These are phyloP conservation scores for Arctium minus DNA, from an alignment of 129 eudicot genomes.

Conservation along the genomic window DNA sequence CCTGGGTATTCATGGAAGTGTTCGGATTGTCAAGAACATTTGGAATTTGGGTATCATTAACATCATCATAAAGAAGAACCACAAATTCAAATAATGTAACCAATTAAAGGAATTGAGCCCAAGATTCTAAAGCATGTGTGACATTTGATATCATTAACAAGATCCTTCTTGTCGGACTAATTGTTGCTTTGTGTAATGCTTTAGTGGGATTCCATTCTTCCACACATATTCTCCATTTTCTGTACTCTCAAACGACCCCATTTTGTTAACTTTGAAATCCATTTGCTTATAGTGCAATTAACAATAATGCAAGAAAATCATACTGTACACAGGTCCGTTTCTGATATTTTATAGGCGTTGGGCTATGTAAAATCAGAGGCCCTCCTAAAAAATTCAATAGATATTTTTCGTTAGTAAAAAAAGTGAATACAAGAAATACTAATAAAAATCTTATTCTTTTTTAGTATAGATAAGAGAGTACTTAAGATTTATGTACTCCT, in stretches of 20 bases:
- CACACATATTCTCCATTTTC: not conserved
- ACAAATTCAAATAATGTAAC: not conserved
- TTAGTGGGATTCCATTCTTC: not conserved
- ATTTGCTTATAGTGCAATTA: not conserved
- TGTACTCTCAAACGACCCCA: not conserved
- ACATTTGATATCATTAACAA: constrained; percentile 11
- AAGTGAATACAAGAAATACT: too few species aligned
- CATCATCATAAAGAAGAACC: not conserved
- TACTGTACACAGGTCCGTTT: too few species aligned
- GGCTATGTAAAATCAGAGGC: too few species aligned
- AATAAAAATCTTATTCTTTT: too few species aligned
- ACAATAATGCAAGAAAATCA: not conserved
- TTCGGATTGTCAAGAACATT: not conserved
- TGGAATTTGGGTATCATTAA: not conserved
- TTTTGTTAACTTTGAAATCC: not conserved
- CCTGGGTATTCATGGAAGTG: not conserved
- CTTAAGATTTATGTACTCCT: too few species aligned
- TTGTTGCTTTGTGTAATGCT: constrained; percentile 9
- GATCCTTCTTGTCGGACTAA: constrained; percentile 25
- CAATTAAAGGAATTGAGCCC: not conserved
- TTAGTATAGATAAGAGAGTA: too few species aligned
- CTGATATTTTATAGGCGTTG: too few species aligned
- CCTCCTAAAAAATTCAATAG: too few species aligned
- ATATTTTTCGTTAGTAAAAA: too few species aligned
- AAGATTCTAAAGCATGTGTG: constrained; percentile 13